Conservation (phyloP, 2,329 filamentous ascomycete species). For the Ascocoryne sarcoides region DNA sequence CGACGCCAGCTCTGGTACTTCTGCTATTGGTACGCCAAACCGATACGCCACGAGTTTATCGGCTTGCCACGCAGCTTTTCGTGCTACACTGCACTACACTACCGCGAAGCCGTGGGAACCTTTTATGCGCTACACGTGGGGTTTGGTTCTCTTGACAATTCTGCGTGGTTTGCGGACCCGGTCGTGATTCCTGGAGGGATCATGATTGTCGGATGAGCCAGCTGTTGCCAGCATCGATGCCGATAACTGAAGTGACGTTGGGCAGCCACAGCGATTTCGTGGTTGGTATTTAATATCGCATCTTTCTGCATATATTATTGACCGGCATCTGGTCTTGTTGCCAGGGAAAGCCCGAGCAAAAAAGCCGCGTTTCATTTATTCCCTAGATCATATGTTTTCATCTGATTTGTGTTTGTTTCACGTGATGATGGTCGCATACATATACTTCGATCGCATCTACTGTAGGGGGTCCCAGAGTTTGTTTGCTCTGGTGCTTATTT, state of each 20-base stretch:
- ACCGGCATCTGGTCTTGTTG: no score
- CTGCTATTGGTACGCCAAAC: background rate
- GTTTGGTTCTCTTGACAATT: background rate
- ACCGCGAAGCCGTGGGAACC: conserved; percentile 4
- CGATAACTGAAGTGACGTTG: background rate
- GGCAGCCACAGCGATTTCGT: no score
- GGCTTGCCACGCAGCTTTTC: conserved; percentile 2
- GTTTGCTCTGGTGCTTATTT: no score
- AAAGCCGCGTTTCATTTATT: background rate
- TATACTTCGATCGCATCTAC: no score
- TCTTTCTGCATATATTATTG: background rate
- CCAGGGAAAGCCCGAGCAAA: background rate
- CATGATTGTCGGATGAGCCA: background rate
- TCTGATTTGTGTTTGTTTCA: no score
- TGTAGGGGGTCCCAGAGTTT: no score
- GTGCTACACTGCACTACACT: background rate
- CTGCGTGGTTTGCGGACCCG: no score
- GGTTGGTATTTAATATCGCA: background rate
- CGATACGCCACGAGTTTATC: conserved; percentile 4
- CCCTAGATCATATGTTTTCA: no score
- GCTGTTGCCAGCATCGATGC: background rate
- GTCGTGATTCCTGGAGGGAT: no score
- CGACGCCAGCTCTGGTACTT: background rate
- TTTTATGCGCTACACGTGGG: conserved; percentile 5
- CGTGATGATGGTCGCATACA: no score